Evolutionary conservation across 208 protist genomes (phyloP), one percentile per base, ranked within the genome.

Genomic region (Herpetomonas tarakana): DNA sequence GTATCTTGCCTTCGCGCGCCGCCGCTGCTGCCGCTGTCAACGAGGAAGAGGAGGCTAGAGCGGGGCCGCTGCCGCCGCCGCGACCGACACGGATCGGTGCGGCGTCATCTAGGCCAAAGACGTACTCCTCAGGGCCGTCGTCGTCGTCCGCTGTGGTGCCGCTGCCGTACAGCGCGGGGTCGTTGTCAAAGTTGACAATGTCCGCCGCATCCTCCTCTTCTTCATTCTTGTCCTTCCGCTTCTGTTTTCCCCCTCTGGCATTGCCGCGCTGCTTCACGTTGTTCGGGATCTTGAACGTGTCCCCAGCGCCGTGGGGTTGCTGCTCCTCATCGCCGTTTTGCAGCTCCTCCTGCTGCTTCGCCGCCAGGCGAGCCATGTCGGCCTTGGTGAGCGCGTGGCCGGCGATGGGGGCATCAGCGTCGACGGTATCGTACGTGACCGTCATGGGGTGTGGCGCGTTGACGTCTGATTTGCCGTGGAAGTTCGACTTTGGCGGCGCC

Each of bases 301-400:
- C 19, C 19, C 25, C 50, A 24, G 19, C 50, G 4, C 19, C 27
- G n/a, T n/a, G n/a, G n/a, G n/a, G n/a, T n/a, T n/a, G n/a, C n/a
- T n/a, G n/a, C 50, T 55, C 50, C 28, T 55, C 50, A 12, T 55
- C n/a, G 28, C 50, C 28, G 50, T 24, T 24, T 22, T 55, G 51
- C 51, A 38, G 27, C 35, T 59, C 44, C 35, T 59, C 44, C 38
- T 52, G 60, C n/a, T 49, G 45, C 52, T 66, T 53, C n/a, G 9
- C 25, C 57, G 25, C 64, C 53, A 71, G 60, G 18, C 78, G 74
- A 55, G 83, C 72, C 25, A 85, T 30, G 67, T 93, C 83, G 19
- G 59, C 75, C 67, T 88, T 83, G 16, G 87, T 81, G 30, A 88
- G 58, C 0, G 83, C 87, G 47, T 78, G 83, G 0, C 87, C 87